Evolutionary conservation across 2,329 filamentous ascomycete species (phyloP).

Genomic region (Ilyonectria sp.): DNA sequence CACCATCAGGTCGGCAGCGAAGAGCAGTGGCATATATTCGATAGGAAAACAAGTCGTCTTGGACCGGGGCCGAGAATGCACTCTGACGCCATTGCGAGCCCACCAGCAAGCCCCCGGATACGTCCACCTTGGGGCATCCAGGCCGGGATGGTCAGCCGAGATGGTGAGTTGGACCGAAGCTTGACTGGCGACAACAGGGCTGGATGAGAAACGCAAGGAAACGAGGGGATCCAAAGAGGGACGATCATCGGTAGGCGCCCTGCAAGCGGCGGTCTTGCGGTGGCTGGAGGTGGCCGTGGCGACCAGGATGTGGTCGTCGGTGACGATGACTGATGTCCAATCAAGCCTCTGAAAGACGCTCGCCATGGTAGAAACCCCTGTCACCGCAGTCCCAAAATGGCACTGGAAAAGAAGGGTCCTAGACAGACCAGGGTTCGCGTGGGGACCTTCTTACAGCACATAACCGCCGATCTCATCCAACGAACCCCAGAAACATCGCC

Average conservation of each 20-base stretch:
- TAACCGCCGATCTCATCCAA: conserved; percentile 43
- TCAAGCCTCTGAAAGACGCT: conserved; percentile 34
- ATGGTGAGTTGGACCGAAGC: conserved; percentile 19
- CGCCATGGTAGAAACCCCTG: conserved; percentile 31
- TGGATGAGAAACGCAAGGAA: conserved; percentile 30
- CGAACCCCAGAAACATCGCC: conserved; percentile 33
- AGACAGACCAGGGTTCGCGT: conserved; percentile 36
- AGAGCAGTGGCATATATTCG: conserved; percentile 41
- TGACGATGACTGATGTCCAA: conserved; percentile 37
- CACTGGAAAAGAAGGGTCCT: conserved; percentile 31
- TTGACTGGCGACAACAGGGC: conserved; percentile 40
- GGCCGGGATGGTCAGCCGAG: conserved; percentile 13
- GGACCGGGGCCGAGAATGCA: conserved; percentile 25
- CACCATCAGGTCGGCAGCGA: conserved; percentile 35
- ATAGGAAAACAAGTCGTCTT: conserved; percentile 41
- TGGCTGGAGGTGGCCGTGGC: neutral
- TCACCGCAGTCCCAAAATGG: conserved; percentile 23
- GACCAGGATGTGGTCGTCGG: conserved; percentile 32
- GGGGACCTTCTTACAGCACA: conserved; percentile 20
- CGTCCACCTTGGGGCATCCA: conserved; percentile 5
- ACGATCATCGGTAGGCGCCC: conserved; percentile 41
- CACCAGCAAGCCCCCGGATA: conserved; percentile 23
- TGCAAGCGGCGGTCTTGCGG: conserved; percentile 34
- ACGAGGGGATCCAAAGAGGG: conserved; percentile 34
- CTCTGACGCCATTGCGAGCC: conserved; percentile 48